Evolutionary conservation across 495 filamentous ascomycete genomes (phyloP), one percentile per base, ranked within the genome.

Genomic region (Cercophora samala): DNA sequence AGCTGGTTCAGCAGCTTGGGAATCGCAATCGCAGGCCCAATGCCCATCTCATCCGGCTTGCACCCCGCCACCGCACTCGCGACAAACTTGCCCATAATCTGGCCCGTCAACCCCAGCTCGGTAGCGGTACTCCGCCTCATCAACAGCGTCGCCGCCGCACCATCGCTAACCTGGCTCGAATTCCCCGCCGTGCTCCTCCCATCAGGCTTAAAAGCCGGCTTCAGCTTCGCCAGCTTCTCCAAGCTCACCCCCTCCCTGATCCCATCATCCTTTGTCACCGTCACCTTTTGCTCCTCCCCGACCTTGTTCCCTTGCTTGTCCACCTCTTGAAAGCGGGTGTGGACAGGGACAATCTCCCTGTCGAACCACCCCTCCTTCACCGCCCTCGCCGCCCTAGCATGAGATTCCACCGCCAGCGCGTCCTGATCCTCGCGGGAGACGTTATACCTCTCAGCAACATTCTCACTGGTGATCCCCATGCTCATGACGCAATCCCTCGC

Each of bases 401-500:
- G 93, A 18, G 86, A 90, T 67, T 83, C 81, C 22, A 87, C 90
- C 0, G 93, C 92, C 65, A 97, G 93, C 5, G 80, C 87, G 75
- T 97, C 93, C 80, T 96, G 93, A 66, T 93, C 92, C 4, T 76
- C 81, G 21, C 93, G 77, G 11, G 76, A 80, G n/a, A 97, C 83
- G 5, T 86, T 86, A 69, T 96, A 93, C 60, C 93, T 81, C 68
- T 80, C 77, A 0, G 93, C 91, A 11, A 97, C 93, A 70, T 97
- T 97, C 83, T 97, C 93, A 24, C 86, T 87, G n/a, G 93, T 97
- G 55, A 94, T 73, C 0, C 93, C 93, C 93, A 97, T 97, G 64
- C 87, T 87, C 93, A 96, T 95, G 72, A 97, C 88, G 72, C 93
- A 96, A 74, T 96, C 93, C 52, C 83, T 75, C 8, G 91, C 89